A percentile compares a stretch with the other conserved stretches of the same genome.
Evolutionary conservation across 2,329 filamentous ascomycete species (phyloP).

Genomic region (Aspergillus caelatus): DNA sequence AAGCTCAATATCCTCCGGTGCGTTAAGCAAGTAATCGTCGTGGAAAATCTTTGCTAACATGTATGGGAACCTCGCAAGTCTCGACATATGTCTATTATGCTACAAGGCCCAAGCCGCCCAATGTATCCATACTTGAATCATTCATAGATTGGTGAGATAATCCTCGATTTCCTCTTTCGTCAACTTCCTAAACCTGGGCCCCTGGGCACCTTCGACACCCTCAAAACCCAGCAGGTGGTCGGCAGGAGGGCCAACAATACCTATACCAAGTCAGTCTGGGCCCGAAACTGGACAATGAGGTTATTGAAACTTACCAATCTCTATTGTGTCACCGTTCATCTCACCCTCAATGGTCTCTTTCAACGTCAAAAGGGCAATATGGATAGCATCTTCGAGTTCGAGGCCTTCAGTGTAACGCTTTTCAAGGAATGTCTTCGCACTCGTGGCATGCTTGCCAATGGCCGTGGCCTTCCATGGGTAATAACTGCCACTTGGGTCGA

Average conservation of each 20-base stretch:
- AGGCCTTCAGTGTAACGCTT: constrained; percentile 98
- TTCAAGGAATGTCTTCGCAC: constrained; percentile 98
- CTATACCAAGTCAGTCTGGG: constrained; percentile 48
- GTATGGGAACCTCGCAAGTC: constrained; percentile 24
- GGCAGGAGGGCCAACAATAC: constrained; percentile 92
- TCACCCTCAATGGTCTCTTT: constrained; percentile 99
- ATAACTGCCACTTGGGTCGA: constrained; percentile 97
- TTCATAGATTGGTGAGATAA: constrained; percentile 96
- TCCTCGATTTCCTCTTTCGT: constrained; percentile 98
- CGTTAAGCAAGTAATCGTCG: neutral
- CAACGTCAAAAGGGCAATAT: constrained; percentile 93
- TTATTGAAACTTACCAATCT: constrained; percentile 72
- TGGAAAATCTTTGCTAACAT: neutral
- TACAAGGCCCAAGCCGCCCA: neutral
- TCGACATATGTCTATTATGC: constrained; percentile 18
- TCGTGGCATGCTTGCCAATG: constrained; percentile 97
- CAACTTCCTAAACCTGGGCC: constrained; percentile 63
- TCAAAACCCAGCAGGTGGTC: constrained; percentile 87
- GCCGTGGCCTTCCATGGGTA: constrained; percentile 99
- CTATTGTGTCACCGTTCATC: constrained; percentile 98
- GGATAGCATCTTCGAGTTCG: constrained; percentile 96
- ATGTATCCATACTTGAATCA: constrained; percentile 21
- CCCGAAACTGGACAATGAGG: neutral
- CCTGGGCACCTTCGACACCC: constrained; percentile 45
- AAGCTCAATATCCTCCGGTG: neutral